These are phyloP conservation scores for Botrytis porri DNA, from an alignment of 2,329 filamentous ascomycete genomes.

Conservation along the genomic window DNA sequence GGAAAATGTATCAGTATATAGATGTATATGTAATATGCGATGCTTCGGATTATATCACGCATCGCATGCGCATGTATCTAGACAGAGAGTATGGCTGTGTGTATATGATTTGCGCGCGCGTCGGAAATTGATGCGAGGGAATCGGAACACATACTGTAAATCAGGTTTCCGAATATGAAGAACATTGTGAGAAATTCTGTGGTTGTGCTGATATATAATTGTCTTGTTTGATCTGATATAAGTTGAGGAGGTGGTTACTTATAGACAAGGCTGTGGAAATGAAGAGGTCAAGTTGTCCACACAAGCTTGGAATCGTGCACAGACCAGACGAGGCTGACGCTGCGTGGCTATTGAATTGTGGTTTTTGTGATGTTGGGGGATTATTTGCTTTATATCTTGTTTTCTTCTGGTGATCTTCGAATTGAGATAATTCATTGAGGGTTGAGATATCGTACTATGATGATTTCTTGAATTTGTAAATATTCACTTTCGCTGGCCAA, in stretches of 20 bases:
- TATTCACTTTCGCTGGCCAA: not conserved
- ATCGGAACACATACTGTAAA: constrained; percentile 60
- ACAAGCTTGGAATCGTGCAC: constrained; percentile 3
- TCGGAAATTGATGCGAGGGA: not conserved
- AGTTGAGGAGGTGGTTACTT: constrained; percentile 13
- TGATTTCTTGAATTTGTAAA: not conserved
- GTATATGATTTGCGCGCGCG: not conserved
- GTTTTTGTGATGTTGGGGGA: not conserved
- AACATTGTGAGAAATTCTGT: constrained; percentile 53
- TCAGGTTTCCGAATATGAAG: constrained; percentile 64
- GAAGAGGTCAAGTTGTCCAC: constrained; percentile 17
- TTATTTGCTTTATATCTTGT: not conserved
- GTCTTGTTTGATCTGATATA: constrained; percentile 6
- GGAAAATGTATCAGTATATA: not conserved
- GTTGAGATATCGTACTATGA: not conserved
- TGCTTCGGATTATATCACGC: not conserved
- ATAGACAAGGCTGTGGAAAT: constrained; percentile 17
- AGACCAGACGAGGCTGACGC: constrained; percentile 6
- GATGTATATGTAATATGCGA: not conserved
- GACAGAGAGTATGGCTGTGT: not conserved
- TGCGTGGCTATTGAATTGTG: not conserved
- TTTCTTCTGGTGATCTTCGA: not conserved
- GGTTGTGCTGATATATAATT: not conserved
- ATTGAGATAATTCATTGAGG: not conserved
- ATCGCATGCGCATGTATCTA: not conserved